These are phyloP conservation scores for Penicillium sumatraense DNA, from an alignment of 2,329 filamentous ascomycete genomes.

Conservation along the genomic window DNA sequence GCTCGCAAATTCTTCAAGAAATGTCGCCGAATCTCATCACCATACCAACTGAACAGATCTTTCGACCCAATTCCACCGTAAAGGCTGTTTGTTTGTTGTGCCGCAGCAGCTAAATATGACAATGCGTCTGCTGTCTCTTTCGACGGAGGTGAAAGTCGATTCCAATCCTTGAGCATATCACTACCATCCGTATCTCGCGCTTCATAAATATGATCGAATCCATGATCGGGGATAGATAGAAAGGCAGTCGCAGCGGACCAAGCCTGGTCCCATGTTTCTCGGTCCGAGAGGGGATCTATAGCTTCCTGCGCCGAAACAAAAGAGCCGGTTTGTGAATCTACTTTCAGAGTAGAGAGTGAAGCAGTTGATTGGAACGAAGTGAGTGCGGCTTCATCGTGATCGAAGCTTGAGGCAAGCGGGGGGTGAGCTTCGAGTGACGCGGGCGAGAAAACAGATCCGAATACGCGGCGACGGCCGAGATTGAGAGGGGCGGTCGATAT, in stretches of 20 bases:
- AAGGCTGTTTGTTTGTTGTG: background rate
- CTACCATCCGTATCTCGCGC: constrained; percentile 31
- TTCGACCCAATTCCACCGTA: constrained; percentile 23
- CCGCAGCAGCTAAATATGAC: constrained; percentile 31
- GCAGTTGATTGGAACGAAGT: constrained; percentile 22
- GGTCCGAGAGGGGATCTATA: constrained; percentile 29
- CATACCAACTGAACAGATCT: constrained; percentile 48
- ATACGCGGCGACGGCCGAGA: constrained; percentile 44
- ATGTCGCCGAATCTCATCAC: constrained; percentile 48
- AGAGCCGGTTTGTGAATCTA: constrained; percentile 9
- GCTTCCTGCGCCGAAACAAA: constrained; percentile 15
- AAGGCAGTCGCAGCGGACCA: constrained; percentile 48
- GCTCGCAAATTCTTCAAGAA: constrained; percentile 45
- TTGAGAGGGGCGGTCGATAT: constrained; percentile 29
- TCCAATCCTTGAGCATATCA: constrained; percentile 36
- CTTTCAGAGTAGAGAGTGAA: constrained; percentile 21
- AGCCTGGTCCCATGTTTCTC: constrained; percentile 43
- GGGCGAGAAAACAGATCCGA: constrained; percentile 49
- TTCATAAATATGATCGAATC: constrained; percentile 35
- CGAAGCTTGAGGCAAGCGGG: constrained; percentile 32
- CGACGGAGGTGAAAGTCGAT: constrained; percentile 31
- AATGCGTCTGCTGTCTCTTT: constrained; percentile 39
- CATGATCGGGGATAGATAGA: constrained; percentile 42
- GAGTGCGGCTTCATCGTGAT: constrained; percentile 16
- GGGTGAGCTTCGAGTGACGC: constrained; percentile 39